phyloP scores from a whole-genome alignment of 225 moss, liverwort and hornwort genomes.

The Pseudisothecium myosuroides region DNA sequence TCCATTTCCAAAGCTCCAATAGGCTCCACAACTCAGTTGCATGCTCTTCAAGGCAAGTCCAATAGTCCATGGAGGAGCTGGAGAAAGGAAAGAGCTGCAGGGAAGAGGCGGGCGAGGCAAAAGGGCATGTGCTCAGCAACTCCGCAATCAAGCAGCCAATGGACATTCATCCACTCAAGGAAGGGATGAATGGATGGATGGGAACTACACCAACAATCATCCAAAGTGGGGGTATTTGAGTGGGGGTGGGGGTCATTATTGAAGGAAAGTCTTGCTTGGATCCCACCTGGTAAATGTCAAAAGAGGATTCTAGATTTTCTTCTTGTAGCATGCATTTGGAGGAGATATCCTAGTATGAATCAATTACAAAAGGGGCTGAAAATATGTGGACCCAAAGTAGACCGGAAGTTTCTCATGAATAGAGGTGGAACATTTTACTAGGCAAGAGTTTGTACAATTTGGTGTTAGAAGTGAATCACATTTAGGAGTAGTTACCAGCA shows the following conservation, averaged over 20 bases:
- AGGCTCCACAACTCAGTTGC: not conserved
- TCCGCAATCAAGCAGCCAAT: not conserved
- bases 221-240: not conserved
- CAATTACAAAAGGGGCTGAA: not conserved
- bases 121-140: not conserved
- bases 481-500: rapidly evolving
- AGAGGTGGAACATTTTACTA: not conserved
- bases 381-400: not conserved
- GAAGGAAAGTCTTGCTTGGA: not conserved
- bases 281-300: not conserved
- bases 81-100: not conserved
- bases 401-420: rapidly evolving
- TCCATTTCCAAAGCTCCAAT: not conserved
- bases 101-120: no score
- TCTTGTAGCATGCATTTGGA: rapidly evolving
- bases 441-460: not conserved
- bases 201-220: not conserved
- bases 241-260: not conserved
- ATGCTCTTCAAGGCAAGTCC: no score
- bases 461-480: not conserved
- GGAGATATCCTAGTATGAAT: not conserved
- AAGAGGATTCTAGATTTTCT: not conserved
- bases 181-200: no score
- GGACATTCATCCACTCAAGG: not conserved
- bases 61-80: no score